Conservation (phyloP, 345 rosid genomes). For the Corchorus capsularis region DNA sequence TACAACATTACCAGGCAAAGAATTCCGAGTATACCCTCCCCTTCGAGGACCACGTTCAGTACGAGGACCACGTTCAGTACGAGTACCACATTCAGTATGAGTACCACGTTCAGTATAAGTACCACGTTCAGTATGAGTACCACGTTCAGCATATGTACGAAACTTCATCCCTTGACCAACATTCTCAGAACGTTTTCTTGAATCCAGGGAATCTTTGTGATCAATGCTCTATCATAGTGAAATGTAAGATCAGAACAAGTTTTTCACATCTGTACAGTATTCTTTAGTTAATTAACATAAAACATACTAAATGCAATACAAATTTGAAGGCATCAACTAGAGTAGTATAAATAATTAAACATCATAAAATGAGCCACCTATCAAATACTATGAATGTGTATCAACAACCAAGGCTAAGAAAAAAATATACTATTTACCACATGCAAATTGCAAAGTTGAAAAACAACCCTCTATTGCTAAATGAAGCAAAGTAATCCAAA, state of each 20-base stretch:
- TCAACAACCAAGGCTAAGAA: neutral
- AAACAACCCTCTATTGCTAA: neutral
- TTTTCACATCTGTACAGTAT: neutral
- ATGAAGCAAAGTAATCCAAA: neutral
- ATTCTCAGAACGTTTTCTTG: constrained; percentile 44
- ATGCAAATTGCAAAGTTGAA: neutral
- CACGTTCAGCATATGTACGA: constrained; percentile 39
- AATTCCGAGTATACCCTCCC: constrained; percentile 45
- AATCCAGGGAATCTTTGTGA: constrained; percentile 40
- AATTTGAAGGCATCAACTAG: neutral
- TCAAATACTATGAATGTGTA: neutral
- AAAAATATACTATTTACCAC: neutral
- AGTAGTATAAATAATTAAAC: neutral
- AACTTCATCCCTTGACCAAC: constrained; percentile 31
- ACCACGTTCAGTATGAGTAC: constrained; percentile 18
- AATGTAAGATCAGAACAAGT: constrained; percentile 24
- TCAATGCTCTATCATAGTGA: constrained; percentile 41
- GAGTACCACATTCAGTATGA: no score
- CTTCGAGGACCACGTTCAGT: constrained; percentile 48
- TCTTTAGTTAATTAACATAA: neutral
- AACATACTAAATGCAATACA: neutral
- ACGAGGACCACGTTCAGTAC: neutral
- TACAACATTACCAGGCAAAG: constrained; percentile 38
- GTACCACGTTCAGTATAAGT: constrained; percentile 40
- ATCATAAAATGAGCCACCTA: neutral